Evolutionary conservation across 345 rosid genomes (phyloP).

Genomic region (Euphorbia pulcherrima): DNA sequence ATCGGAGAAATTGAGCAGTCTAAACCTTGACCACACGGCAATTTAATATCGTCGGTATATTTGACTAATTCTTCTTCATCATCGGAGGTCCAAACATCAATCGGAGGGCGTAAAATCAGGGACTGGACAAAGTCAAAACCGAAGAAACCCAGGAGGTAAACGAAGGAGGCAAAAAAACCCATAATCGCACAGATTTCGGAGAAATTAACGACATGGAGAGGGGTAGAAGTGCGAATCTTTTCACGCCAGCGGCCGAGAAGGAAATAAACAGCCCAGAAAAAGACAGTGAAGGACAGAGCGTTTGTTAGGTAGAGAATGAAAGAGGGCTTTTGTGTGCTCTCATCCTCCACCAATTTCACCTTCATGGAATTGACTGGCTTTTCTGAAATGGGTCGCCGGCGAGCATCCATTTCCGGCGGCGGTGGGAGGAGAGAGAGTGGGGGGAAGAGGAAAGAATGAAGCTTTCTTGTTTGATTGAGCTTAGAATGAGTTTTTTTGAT

Average conservation of each 20-base stretch:
- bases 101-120: conserved; percentile 29
- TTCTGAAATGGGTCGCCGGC: conserved; percentile 15
- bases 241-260: conserved; percentile 42
- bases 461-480: too few relatives aligned
- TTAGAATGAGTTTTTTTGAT: neutral
- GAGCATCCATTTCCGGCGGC: conserved; percentile 24
- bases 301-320: conserved; percentile 26
- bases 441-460: neutral
- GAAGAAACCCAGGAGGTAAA: conserved; percentile 37
- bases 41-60: neutral
- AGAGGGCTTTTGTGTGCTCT: neutral
- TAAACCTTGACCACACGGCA: conserved; percentile 26
- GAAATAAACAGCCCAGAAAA: conserved; percentile 37
- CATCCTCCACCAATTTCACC: conserved; percentile 2
- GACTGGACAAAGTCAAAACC: conserved; percentile 40
- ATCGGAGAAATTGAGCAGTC: conserved; percentile 8
- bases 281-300: conserved; percentile 29
- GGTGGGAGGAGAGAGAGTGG: neutral
- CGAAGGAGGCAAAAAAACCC: conserved; percentile 28
- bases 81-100: conserved; percentile 27
- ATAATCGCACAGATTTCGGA: conserved; percentile 30
- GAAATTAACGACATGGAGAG: conserved; percentile 32
- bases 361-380: neutral
- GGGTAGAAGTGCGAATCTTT: conserved; percentile 38
- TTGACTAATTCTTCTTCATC: conserved; percentile 14